Percentiles rank a stretch among this genome's conserved stretches.
These are phyloP conservation scores for Botrytis fabae DNA, from an alignment of 2,329 filamentous ascomycete species.

Conservation along the genomic window DNA sequence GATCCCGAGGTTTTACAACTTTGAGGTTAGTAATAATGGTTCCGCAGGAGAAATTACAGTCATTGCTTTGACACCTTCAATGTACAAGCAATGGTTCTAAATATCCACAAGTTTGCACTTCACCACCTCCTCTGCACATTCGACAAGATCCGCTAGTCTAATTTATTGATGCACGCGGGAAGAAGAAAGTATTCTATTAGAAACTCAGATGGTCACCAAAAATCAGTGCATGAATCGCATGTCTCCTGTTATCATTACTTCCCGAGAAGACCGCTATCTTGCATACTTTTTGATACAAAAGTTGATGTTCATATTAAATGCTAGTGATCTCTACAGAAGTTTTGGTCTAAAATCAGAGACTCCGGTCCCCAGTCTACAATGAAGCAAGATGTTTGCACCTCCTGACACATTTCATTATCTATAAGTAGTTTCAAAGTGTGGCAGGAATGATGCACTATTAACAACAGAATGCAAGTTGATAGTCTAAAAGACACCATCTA, in stretches of 20 bases:
- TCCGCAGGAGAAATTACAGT: not conserved
- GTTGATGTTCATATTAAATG: not conserved
- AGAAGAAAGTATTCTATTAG: not conserved
- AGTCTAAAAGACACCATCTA: not conserved
- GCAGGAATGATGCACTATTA: not conserved
- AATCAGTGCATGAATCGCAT: not conserved
- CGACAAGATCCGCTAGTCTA: not conserved
- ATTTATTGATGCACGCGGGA: not conserved
- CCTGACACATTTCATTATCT: not conserved
- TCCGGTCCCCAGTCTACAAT: not conserved
- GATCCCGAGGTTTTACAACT: not conserved
- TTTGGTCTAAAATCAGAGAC: not conserved
- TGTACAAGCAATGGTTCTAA: not conserved
- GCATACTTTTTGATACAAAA: not conserved
- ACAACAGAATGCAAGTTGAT: not conserved
- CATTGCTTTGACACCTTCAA: fast-evolving
- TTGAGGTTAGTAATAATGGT: not conserved
- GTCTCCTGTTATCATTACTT: not conserved
- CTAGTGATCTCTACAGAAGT: not conserved
- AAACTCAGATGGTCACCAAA: not conserved
- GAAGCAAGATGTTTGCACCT: not conserved
- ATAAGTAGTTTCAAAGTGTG: not conserved
- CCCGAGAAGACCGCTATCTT: fast-evolving
- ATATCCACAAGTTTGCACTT: not conserved
- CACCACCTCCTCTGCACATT: not conserved